These are phyloP conservation scores for Camillea tinctor DNA, from an alignment of 2,329 filamentous ascomycete species.

Conservation along the genomic window DNA sequence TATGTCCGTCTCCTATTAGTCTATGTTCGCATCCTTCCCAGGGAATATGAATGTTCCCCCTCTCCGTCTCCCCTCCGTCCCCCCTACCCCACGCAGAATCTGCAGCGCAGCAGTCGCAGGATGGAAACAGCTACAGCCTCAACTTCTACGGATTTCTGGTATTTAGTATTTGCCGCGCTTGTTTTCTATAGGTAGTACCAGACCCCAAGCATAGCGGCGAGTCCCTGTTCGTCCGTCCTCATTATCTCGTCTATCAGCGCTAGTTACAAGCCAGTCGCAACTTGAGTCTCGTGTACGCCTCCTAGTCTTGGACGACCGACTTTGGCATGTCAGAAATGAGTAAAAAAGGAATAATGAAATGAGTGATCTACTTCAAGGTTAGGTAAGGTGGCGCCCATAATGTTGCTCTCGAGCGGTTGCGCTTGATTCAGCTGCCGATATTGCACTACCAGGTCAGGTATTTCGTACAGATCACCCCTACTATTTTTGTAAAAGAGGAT, in stretches of 20 bases:
- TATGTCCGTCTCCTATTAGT: constrained; percentile 8
- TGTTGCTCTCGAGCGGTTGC: constrained; percentile 20
- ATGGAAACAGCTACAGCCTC: no score
- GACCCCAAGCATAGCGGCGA: background rate
- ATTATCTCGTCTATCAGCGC: constrained; percentile 9
- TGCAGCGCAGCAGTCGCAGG: background rate
- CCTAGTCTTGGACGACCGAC: constrained; percentile 9
- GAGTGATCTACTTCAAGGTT: constrained; percentile 4
- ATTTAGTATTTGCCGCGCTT: background rate
- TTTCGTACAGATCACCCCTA: background rate
- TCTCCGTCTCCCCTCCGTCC: constrained; percentile 2
- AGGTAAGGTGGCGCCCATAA: background rate
- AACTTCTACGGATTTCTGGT: background rate
- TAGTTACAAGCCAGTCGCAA: constrained; percentile 16
- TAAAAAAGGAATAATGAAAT: constrained; percentile 9
- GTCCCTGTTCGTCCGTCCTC: constrained; percentile 2
- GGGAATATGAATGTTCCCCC: no score
- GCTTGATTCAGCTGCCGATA: constrained; percentile 23
- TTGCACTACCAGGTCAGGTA: background rate
- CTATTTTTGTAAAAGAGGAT: constrained; percentile 3
- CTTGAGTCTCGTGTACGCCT: constrained; percentile 8
- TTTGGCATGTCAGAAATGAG: constrained; percentile 8
- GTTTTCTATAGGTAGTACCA: background rate
- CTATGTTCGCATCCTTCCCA: no score
- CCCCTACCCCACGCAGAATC: constrained; percentile 1